Percentiles rank a stretch among this genome's conserved stretches.
These are phyloP conservation scores for Chaetomiaceae sp. DNA, from an alignment of 2,329 filamentous ascomycete genomes.

Conservation along the genomic window DNA sequence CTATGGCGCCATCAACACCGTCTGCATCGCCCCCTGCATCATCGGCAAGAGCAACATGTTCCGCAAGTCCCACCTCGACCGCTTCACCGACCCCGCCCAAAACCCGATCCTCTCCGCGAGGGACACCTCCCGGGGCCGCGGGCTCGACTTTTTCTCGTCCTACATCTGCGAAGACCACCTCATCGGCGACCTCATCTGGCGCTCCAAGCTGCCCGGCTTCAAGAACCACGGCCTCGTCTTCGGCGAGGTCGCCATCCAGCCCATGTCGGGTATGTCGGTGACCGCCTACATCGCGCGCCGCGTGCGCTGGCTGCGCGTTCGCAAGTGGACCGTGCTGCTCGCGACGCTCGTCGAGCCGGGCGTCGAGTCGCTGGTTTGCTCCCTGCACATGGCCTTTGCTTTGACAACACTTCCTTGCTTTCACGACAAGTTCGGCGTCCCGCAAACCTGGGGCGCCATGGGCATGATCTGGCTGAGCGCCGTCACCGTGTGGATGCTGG, in stretches of 20 bases:
- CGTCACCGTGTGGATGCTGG: slow-evolving; percentile 64
- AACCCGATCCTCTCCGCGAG: slow-evolving; percentile 40
- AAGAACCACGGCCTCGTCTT: slow-evolving; percentile 79
- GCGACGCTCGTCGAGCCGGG: slow-evolving; percentile 92
- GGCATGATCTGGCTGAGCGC: slow-evolving; percentile 60
- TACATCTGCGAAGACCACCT: slow-evolving; percentile 98
- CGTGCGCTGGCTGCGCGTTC: slow-evolving; percentile 83
- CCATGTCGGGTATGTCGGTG: slow-evolving; percentile 77
- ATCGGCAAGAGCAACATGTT: slow-evolving; percentile 99
- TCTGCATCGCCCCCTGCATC: slow-evolving; percentile 84
- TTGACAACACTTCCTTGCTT: slow-evolving; percentile 69
- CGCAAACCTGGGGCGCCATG: slow-evolving; percentile 66
- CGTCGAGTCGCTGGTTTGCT: slow-evolving; percentile 83
- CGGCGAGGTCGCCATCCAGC: slow-evolving; percentile 86
- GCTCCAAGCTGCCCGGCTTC: slow-evolving; percentile 57
- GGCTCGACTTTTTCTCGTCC: slow-evolving; percentile 88
- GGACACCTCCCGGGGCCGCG: slow-evolving; percentile 47
- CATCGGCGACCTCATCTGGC: slow-evolving; percentile 89
- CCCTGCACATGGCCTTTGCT: slow-evolving; percentile 72
- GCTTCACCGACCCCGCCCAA: slow-evolving; percentile 52
- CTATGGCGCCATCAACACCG: slow-evolving; percentile 94
- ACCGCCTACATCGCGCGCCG: slow-evolving; percentile 73
- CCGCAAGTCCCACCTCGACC: slow-evolving; percentile 81
- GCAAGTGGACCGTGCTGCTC: slow-evolving; percentile 87
- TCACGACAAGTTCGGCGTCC: slow-evolving; percentile 45